Base-by-base conservation (phyloP, 2,329 filamentous ascomycete species). In the Fusarium xylarioides region DNA sequence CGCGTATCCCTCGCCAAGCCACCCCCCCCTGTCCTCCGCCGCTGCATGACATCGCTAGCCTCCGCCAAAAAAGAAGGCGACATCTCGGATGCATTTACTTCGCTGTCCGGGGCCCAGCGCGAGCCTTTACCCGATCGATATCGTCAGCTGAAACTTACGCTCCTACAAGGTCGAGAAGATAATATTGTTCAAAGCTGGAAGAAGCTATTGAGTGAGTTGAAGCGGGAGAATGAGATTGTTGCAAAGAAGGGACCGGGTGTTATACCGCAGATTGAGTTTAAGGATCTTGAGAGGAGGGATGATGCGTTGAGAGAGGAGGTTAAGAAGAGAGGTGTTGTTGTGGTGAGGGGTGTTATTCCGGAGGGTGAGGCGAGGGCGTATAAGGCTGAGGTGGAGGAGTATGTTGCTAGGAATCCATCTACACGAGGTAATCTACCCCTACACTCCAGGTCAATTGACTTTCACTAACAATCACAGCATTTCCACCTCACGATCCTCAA, bases 301-400 rank as follows among this genome's bases (percentile, higher is more conserved):
- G 60, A 68, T 12, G 67, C 56, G 1, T 55, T 84, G 14, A 80
- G 80, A 42, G 83, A 82, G 3, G 89, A 91, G 68, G 86, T 93
- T 37, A 82, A 83, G 66, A 89, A 90, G 73, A 85, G 91, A 3
- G 92, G 91, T 14, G 88, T 86, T 1, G 88, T 88, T 1, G 89
- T 95, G 4, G 85, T 95, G 28, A 86, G 88, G 47, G 89, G 89
- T 18, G 92, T 94, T 7, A 81, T 95, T 19, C 87, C 90, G 0
- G 87, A 90, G 73, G 80, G 83, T 3, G 88, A 92, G 78, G 92
- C 92, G 0, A 82, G 91, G 53, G 84, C 82, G 3, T 92, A 90
- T 75, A 95, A 95, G 81, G 83, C 84, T 14, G 86, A 91, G 66
- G 82, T 92, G 11, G 87, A 90, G 70, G 87, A 89, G 12, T 95